Base-by-base conservation (phyloP, 1,284 basidiomycete species). In the Ceratobasidium theobromae region DNA sequence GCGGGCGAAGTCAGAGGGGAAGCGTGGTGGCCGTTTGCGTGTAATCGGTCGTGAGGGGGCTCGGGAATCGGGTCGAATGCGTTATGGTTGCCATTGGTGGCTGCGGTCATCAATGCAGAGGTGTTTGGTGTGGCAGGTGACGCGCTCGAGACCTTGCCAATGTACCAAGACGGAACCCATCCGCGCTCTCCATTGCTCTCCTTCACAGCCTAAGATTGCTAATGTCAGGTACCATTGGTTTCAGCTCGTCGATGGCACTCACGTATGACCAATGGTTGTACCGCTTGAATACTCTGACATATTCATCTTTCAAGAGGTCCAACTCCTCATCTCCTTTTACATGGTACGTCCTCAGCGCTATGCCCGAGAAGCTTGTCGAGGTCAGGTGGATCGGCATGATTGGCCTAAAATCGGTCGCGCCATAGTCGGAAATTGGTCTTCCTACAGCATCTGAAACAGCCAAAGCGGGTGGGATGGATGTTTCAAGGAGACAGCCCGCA, bases 231-330 rank as follows among this genome's bases (percentile, higher is more conserved):
- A 68, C 52, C n/a, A n/a, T n/a, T n/a, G 51, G 46, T 53, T 32
- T 66, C 48, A 60, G 60, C 45, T 30, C 66, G 14, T 28, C 52
- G 48, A 43, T 69, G 53, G 66, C n/a, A 79, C 84, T 68, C 71
- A 89, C 88, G 77, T 94, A 95, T 77, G 89, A 93, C 93, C 95
- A 97, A 79, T 96, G 93, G 71, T 97, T 97, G 76, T 98, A 98
- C 72, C 92, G 86, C 80, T 98, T 99, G 80, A 98, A 98, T 51
- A 99, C 95, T 68, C 93, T 81, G 68, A 99, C 74, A 18, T 84
- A 80, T 74, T 97, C 93, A 71, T 93, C 93, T 75, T 95, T 95
- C 64, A 82, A 82, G 43, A 98, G 78, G 70, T 89, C 86, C 70
- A 98, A 78, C 76, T 97, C 94, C 72, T 95, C 94, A 5, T 91